phyloP scores from a whole-genome alignment of 495 filamentous ascomycete species.

The Cercophora samala region DNA sequence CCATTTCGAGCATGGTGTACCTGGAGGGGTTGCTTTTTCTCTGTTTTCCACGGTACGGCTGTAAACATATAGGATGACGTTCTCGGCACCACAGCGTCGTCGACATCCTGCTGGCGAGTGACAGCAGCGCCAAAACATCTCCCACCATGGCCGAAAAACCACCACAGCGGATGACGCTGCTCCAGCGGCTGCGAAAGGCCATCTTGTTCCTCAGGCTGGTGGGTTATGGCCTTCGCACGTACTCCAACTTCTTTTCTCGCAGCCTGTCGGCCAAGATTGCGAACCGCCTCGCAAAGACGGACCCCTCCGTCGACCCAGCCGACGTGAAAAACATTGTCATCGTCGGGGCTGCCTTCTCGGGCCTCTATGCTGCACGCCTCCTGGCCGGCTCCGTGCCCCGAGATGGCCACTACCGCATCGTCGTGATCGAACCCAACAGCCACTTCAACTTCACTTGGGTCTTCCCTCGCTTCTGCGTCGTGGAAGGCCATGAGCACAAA shows the following conservation, averaged over 20 bases:
- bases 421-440: slow-evolving; percentile 56
- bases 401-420: slow-evolving; percentile 44
- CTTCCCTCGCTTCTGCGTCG: slow-evolving; percentile 49
- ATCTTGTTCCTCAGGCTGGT: slow-evolving; percentile 20
- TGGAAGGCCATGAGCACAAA: slow-evolving; percentile 43
- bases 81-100: background rate
- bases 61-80: background rate
- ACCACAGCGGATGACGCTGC: background rate
- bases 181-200: slow-evolving; percentile 18
- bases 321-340: slow-evolving; percentile 47
- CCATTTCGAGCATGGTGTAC: background rate
- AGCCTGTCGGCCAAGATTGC: slow-evolving; percentile 10
- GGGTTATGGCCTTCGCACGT: slow-evolving; percentile 17
- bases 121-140: background rate
- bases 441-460: slow-evolving; percentile 59
- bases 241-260: slow-evolving; percentile 12
- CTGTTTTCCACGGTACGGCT: background rate
- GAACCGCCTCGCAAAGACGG: background rate
- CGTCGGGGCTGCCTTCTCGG: slow-evolving; percentile 56
- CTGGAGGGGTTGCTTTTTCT: background rate
- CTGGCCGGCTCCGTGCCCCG: slow-evolving; percentile 48
- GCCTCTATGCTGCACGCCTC: slow-evolving; percentile 43
- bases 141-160: background rate
- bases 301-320: slow-evolving; percentile 3
- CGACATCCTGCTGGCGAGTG: background rate